Evolutionary conservation across 2,329 filamentous ascomycete species (phyloP), one percentile per base, ranked within the genome.

Genomic region (Trichoderma polysporum): DNA sequence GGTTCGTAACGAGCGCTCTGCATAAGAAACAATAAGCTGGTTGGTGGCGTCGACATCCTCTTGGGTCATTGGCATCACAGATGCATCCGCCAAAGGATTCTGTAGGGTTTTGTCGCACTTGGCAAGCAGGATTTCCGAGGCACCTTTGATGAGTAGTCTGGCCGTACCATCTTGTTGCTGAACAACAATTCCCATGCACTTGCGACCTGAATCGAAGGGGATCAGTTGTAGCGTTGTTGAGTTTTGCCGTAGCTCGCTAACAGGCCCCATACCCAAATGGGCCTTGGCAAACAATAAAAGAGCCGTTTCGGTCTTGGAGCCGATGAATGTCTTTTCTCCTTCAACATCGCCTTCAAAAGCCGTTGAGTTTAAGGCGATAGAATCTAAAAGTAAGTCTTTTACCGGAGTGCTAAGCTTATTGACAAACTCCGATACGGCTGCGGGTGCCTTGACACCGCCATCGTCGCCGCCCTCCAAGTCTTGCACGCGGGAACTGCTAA

Each of bases 271-370:
- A 17, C 84, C 88, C 6, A 93, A 82, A 73, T 90, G 82, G 59
- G 89, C 86, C 57, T 84, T 85, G 15, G 89, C 90, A 72, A 92
- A 86, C 29, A 88, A 85, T n/a, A 93, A 83, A 66, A 93, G 79
- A 2, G 91, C 90, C 4, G 90, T 90, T 75, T 93, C 91, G 0
- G 91, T 93, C 81, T 93, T 93, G 73, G 90, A 92, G 53, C 91
- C 91, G 70, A 93, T 89, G 68, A 91, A 93, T 1, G 86, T 86
- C 70, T 83, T 82, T 60, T 83, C 78, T 15, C 90, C 89, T 37
- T 91, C 86, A n/a, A 88, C 85, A 22, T 91, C 88, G 52, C 90
- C 89, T 75, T 93, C 90, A 68, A 93, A 93, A 0, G 91, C 91
- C 0, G 91, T 93, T 0, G 90, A 92, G 76, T 90, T 90, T 69